Base-by-base conservation (phyloP, 2,329 filamentous ascomycete species). In the Cercospora brassicicola region DNA sequence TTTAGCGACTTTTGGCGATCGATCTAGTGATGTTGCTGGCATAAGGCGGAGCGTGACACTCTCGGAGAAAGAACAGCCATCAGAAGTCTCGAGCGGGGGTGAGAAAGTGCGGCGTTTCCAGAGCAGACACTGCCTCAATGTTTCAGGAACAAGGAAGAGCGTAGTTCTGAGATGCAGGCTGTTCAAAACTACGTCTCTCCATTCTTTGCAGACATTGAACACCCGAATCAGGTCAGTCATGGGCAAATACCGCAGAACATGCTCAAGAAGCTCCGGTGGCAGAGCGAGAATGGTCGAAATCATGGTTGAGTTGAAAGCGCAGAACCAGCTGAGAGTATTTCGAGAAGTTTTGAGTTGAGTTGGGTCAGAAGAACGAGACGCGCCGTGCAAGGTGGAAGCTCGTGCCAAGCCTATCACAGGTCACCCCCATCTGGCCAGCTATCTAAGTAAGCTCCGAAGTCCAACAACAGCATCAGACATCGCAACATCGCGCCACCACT, bases 381-480 rank as follows among this genome's bases (percentile, higher is more conserved):
- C 36, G 15, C 6, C 36, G 36, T 42, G 36, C 15, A 42, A 42
- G 6, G 36, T 42, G 53, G 28, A 18, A 33, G 55, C 18, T 59
- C 18, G 28, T 15, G 55, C 55, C 55, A 59, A 59, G 55, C 55
- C 55, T n/a, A 20, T 33, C n/a, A 36, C 55, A 33, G 31, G 15
- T 28, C 28, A 59, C n/a, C 55, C 55, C 23, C 28, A 59, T 18
- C n/a, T 33, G 31, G 55, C 55, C 55, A 59, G 55, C 55, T 59
- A 59, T 31, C 28, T 59, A 33, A 31, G 30, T 59, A n/a, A 31
- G 55, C 55, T 33, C 28, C 55, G 28, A 20, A 59, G 7, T 36
- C 28, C 18, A 59, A 36, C 31, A 36, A 28, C 23, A 31, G 31
- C 28, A 18, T 28, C 55, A 20, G 5, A 36, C n/a, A 33, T 23